Evolutionary conservation across 306 rosid species (phyloP).

Genomic region (Citrullus colocynthis): DNA sequence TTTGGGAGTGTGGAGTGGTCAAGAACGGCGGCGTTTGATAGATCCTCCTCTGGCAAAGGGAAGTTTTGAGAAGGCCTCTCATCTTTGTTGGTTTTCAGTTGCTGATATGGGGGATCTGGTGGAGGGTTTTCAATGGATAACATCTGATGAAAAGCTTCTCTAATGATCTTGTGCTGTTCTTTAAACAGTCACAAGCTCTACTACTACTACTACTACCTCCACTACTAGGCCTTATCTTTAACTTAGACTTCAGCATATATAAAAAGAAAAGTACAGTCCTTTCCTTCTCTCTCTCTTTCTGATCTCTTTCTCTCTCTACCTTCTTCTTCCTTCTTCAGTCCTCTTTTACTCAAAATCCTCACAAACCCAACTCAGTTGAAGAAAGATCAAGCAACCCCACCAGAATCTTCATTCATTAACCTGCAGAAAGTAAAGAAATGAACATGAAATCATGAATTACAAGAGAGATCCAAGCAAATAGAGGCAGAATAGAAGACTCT

Average conservation of each 20-base stretch:
- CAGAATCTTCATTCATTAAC: slow-evolving; percentile 21
- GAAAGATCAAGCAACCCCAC: slow-evolving; percentile 20
- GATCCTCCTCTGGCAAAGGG: slow-evolving; percentile 27
- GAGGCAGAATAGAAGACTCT: slow-evolving; percentile 8
- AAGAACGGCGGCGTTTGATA: slow-evolving; percentile 19
- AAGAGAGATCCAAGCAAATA: slow-evolving; percentile 13
- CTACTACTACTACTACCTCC: slow-evolving; percentile 17
- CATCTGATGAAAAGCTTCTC: slow-evolving; percentile 55
- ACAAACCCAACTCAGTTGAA: background rate
- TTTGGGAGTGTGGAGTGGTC: slow-evolving; percentile 19
- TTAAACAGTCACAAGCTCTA: slow-evolving; percentile 32
- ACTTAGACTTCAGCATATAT: slow-evolving; percentile 52
- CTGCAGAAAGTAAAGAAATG: slow-evolving; percentile 18
- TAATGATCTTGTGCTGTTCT: slow-evolving; percentile 34
- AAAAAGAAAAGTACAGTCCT: slow-evolving; percentile 8
- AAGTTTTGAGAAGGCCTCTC: slow-evolving; percentile 22
- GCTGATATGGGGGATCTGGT: slow-evolving; percentile 36
- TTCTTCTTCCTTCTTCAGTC: background rate
- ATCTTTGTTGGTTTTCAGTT: slow-evolving; percentile 13
- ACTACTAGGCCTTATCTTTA: slow-evolving; percentile 25
- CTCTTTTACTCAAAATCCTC: slow-evolving; percentile 2
- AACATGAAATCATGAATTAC: slow-evolving; percentile 11
- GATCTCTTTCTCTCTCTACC: background rate
- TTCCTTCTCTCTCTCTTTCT: background rate
- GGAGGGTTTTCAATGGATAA: slow-evolving; percentile 49